These are phyloP conservation scores for Fusarium marasasianum DNA, from an alignment of 2,329 filamentous ascomycete genomes.

Conservation along the genomic window DNA sequence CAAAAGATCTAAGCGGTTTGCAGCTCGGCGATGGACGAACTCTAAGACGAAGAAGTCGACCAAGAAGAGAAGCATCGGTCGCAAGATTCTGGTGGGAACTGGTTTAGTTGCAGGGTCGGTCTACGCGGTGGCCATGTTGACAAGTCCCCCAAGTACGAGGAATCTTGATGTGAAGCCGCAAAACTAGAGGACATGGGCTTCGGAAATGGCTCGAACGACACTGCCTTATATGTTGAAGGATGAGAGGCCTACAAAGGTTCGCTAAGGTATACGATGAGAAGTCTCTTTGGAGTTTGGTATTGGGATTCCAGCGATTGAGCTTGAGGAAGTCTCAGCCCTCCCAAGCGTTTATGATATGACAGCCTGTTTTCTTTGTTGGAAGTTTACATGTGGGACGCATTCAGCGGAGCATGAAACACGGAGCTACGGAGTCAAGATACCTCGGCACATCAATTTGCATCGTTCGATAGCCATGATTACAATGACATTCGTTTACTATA, in stretches of 20 bases:
- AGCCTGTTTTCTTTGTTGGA: neutral
- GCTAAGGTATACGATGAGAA: neutral
- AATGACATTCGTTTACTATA: conserved; percentile 11
- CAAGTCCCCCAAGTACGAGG: conserved; percentile 64
- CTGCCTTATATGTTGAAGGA: neutral
- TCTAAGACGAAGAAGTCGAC: conserved; percentile 38
- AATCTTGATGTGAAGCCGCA: conserved; percentile 39
- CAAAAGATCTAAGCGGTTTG: neutral
- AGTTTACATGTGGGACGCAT: neutral
- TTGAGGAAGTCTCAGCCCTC: neutral
- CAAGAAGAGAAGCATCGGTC: conserved; percentile 54
- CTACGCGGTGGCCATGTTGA: conserved; percentile 67
- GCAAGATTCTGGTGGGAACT: conserved; percentile 63
- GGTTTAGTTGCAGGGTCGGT: conserved; percentile 63
- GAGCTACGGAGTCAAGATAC: conserved; percentile 35
- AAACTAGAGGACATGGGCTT: conserved; percentile 38
- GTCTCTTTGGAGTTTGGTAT: conserved; percentile 16
- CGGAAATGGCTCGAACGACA: neutral
- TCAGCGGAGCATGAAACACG: conserved; percentile 10
- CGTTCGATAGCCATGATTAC: conserved; percentile 13
- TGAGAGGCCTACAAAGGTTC: neutral
- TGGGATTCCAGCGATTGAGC: neutral
- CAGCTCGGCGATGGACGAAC: too few relatives aligned
- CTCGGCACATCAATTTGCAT: conserved; percentile 15
- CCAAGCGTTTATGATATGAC: neutral